These are phyloP conservation scores for Balamuthia mandrillaris DNA, from an alignment of 208 protist species.

Conservation along the genomic window DNA sequence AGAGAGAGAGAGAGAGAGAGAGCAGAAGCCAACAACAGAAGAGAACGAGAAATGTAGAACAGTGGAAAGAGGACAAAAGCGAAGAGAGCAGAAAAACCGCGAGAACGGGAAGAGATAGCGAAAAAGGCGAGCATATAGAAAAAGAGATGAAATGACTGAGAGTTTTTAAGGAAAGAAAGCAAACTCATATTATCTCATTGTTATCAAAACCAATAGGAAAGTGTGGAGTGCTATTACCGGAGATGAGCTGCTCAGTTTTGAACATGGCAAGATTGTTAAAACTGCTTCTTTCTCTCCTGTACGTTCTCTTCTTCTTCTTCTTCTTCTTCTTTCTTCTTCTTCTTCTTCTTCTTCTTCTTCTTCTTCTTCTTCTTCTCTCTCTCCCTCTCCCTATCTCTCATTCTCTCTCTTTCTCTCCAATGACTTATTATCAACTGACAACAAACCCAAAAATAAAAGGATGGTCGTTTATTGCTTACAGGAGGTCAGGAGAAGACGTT, in stretches of 20 bases:
- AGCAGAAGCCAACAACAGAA: no score
- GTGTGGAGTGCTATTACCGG: conserved; percentile 87
- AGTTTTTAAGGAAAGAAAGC: no score
- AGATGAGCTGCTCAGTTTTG: conserved; percentile 82
- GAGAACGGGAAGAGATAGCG: no score
- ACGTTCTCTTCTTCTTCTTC: not conserved
- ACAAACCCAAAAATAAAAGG: conserved; percentile 66
- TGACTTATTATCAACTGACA: no score
- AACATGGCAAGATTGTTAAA: conserved; percentile 87
- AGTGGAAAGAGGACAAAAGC: no score
- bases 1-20: no score
- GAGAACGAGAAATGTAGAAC: no score
- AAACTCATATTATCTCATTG: no score
- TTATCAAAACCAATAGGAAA: no score
- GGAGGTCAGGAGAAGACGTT: conserved; percentile 85
- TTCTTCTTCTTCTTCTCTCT: not conserved
- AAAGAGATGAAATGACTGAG: no score
- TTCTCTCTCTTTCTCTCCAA: conserved; percentile 45
- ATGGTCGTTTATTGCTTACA: conserved; percentile 74
- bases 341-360: not conserved
- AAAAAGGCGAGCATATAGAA: no score
- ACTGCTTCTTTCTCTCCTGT: conserved; percentile 61
- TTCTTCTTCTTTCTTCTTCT: not conserved
- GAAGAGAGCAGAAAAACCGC: no score
- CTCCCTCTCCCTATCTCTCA: not conserved